These are phyloP conservation scores for Pezicula carpinea DNA, from an alignment of 2,329 filamentous ascomycete species.

Conservation along the genomic window DNA sequence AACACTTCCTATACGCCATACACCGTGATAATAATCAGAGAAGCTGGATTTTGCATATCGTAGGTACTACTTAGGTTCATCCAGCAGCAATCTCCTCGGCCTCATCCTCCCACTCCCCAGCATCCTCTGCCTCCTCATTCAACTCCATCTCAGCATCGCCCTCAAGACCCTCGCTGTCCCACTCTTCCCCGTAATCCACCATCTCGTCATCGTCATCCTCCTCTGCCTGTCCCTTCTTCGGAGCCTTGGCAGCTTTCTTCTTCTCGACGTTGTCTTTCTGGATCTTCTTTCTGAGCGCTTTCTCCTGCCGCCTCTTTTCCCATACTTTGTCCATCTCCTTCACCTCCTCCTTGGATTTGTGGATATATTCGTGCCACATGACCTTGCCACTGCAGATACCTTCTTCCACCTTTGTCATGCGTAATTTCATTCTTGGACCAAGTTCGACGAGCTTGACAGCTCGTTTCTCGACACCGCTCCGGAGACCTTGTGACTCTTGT, in stretches of 20 bases:
- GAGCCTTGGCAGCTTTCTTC: slow-evolving; percentile 63
- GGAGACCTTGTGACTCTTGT: slow-evolving; percentile 37
- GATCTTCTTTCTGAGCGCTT: slow-evolving; percentile 73
- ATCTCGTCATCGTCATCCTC: slow-evolving; percentile 45
- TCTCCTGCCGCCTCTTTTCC: slow-evolving; percentile 73
- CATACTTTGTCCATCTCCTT: slow-evolving; percentile 77
- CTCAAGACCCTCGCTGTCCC: slow-evolving; percentile 30
- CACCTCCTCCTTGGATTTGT: slow-evolving; percentile 76
- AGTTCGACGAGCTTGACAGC: slow-evolving; percentile 91
- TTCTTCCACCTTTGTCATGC: slow-evolving; percentile 94
- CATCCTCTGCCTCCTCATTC: slow-evolving; percentile 29
- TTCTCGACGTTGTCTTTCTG: slow-evolving; percentile 89
- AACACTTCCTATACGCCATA: too few relatives aligned
- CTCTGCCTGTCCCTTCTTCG: slow-evolving; percentile 45
- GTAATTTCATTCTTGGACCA: slow-evolving; percentile 81
- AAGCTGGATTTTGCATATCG: too few relatives aligned
- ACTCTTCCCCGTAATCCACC: slow-evolving; percentile 31
- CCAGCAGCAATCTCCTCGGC: slow-evolving; percentile 29
- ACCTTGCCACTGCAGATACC: slow-evolving; percentile 84
- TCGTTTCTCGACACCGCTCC: slow-evolving; percentile 57
- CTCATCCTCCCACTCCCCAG: slow-evolving; percentile 29
- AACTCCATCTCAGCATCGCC: slow-evolving; percentile 29
- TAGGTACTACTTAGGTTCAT: slow-evolving; percentile 12
- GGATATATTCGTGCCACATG: slow-evolving; percentile 96
- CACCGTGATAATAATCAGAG: too few relatives aligned